A percentile compares a stretch with the other conserved stretches of the same genome.
These are phyloP conservation scores for Akanthomyces dipterigenus DNA, from an alignment of 2,329 filamentous ascomycete genomes.

Conservation along the genomic window DNA sequence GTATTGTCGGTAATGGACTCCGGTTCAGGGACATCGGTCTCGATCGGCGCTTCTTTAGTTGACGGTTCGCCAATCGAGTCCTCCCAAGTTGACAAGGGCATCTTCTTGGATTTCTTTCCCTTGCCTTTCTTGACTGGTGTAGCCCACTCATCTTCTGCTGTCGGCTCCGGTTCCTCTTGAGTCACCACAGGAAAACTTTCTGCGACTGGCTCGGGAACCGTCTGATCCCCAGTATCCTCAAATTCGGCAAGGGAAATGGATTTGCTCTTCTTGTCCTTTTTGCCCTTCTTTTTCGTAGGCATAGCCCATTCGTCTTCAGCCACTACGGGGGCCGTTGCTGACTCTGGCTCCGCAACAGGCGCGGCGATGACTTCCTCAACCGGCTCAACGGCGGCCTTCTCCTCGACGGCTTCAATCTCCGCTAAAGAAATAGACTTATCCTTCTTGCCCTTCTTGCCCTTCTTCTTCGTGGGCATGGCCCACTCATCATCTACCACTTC, in stretches of 20 bases:
- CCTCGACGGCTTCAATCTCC: background rate
- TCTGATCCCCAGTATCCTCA: background rate
- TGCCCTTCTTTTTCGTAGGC: constrained; percentile 31
- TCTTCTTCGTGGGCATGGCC: constrained; percentile 26
- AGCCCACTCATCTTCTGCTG: background rate
- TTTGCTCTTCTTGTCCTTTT: constrained; percentile 27
- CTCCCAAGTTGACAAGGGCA: background rate
- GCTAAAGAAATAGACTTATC: background rate
- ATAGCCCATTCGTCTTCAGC: constrained; percentile 14
- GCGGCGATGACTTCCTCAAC: too few relatives aligned
- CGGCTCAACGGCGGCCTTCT: too few relatives aligned
- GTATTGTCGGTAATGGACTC: background rate
- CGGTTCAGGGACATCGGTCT: background rate
- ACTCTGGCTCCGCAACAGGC: background rate
- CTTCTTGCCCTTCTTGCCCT: constrained; percentile 31
- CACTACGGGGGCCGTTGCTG: background rate
- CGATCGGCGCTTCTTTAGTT: background rate
- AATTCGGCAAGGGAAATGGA: background rate
- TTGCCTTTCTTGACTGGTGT: constrained; percentile 1
- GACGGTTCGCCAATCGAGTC: background rate
- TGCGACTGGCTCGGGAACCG: background rate
- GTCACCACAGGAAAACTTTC: background rate
- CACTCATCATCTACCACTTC: constrained; percentile 14
- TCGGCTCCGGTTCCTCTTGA: background rate
- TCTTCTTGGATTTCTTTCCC: constrained; percentile 12